Base-by-base conservation (phyloP, 2,329 filamentous ascomycete species). In the Aspergillus aculeatus region DNA sequence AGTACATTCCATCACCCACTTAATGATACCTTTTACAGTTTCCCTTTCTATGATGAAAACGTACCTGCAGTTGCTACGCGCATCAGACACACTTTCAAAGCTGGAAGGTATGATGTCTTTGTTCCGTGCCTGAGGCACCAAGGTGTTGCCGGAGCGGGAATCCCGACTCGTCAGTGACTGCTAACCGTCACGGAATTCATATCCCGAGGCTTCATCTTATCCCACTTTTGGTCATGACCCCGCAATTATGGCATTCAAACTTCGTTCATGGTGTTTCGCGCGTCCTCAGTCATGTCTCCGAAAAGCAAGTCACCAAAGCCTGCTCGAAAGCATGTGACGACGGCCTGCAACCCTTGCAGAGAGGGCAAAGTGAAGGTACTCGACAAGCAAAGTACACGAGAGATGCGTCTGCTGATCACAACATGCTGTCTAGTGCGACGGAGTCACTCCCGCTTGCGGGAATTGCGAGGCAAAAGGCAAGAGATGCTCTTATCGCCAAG, bases 341-440 rank as follows among this genome's bases (percentile, higher is more conserved):
- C 76, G 2, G 77, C 77, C 5, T 79, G 77, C 54, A 75, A 78
- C 38, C 74, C 75, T 10, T 79, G 77, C 58, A 73, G 77, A n/a
- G 77, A 79, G 62, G 78, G 77, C 61, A 79, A 79, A 54, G 74
- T 79, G 59, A 74, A 76, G 66, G 76, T 78, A 69, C 61, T 55
- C 47, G 61, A 47, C n/a, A 14, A 3, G 12, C 50, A 10, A 29
- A 21, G 49, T 47, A 24, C 54, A 41, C 54, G 38, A 58, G 7
- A 24, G 56, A 21, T 55, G 6, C 26, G 38, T 54, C 38, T 29
- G 47, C 32, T 41, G 38, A 16, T n/a, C 6, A 19, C 14, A 16
- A n/a, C 38, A n/a, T n/a, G 4, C 23, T 53, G 10, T 10, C 44
- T 58, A 75, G 73, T 76, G 74, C 57, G 73, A 75, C 35, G 74